Conservation (phyloP, 2,329 filamentous ascomycete genomes). For the Fusarium gaditjirri region DNA sequence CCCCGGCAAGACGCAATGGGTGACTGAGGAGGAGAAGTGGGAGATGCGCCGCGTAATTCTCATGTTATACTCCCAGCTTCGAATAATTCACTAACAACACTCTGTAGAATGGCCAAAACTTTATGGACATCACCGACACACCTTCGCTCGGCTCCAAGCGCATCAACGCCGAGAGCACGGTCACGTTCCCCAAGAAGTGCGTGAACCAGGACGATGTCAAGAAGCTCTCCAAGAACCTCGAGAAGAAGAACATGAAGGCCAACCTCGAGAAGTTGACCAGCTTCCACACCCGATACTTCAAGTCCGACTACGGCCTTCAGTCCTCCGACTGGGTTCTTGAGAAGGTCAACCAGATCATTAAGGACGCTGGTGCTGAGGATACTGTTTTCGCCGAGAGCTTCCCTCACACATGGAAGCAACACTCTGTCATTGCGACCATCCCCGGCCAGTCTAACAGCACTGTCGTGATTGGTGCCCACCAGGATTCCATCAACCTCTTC, state of each 20-base stretch:
- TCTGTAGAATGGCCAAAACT: conserved; percentile 80
- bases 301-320: conserved; percentile 79
- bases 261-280: conserved; percentile 82
- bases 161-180: conserved; percentile 45
- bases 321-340: conserved; percentile 88
- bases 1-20: conserved; percentile 85
- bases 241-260: conserved; percentile 78
- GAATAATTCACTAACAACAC: conserved; percentile 10
- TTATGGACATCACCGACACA: conserved; percentile 93
- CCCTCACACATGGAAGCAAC: conserved; percentile 86
- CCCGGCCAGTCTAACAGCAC: conserved; percentile 87
- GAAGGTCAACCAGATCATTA: conserved; percentile 78
- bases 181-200: conserved; percentile 75
- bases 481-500: conserved; percentile 95
- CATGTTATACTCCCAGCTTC: not conserved
- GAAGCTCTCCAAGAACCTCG: conserved; percentile 74
- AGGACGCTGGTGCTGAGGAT: conserved; percentile 74
- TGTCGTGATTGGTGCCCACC: conserved; percentile 89
- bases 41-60: conserved; percentile 78
- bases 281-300: conserved; percentile 87
- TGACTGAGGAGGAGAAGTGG: conserved; percentile 97
- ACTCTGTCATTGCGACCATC: conserved; percentile 90
- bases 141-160: conserved; percentile 64
- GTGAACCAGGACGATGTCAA: conserved; percentile 72
- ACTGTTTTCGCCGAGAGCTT: conserved; percentile 79